A percentile compares a stretch with the other conserved stretches of the same genome.
Evolutionary conservation across 176 grass and related monocot species (phyloP).

Genomic region (Phyllostachys edulis): DNA sequence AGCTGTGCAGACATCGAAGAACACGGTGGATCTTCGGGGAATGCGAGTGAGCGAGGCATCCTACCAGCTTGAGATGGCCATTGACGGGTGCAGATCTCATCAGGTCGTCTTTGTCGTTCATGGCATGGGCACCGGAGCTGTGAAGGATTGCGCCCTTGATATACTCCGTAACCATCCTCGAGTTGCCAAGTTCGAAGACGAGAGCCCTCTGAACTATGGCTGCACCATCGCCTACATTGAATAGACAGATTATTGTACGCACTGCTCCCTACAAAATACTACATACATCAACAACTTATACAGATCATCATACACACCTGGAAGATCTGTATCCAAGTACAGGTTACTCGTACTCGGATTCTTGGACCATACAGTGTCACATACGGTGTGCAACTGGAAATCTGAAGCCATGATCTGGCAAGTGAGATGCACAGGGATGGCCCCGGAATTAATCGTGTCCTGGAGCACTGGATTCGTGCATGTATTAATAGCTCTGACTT

Average conservation of each 20-base stretch:
- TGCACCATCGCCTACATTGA: conserved; percentile 71
- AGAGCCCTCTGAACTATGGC: conserved; percentile 65
- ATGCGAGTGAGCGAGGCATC: conserved; percentile 54
- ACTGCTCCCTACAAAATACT: background rate
- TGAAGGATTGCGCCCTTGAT: conserved; percentile 44
- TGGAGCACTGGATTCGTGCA: background rate
- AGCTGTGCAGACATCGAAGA: conserved; percentile 57
- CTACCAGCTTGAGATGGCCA: conserved; percentile 48
- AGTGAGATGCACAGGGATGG: background rate
- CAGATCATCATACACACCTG: background rate
- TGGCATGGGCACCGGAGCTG: conserved; percentile 61
- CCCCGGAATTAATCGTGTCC: background rate
- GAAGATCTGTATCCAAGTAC: background rate
- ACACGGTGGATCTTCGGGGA: conserved; percentile 65
- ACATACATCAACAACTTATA: background rate
- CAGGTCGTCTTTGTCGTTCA: conserved; percentile 61
- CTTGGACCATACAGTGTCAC: background rate
- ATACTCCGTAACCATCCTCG: conserved; percentile 62
- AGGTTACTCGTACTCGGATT: too few species aligned
- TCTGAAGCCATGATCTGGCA: background rate
- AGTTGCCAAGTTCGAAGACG: conserved; percentile 61
- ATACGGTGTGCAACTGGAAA: background rate
- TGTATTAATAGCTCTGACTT: background rate
- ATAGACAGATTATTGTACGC: background rate
- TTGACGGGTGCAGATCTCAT: conserved; percentile 49